Evolutionary conservation across 257 asterid genomes (phyloP), one percentile per base, ranked within the genome.

Genomic region (Hygrophila difformis): DNA sequence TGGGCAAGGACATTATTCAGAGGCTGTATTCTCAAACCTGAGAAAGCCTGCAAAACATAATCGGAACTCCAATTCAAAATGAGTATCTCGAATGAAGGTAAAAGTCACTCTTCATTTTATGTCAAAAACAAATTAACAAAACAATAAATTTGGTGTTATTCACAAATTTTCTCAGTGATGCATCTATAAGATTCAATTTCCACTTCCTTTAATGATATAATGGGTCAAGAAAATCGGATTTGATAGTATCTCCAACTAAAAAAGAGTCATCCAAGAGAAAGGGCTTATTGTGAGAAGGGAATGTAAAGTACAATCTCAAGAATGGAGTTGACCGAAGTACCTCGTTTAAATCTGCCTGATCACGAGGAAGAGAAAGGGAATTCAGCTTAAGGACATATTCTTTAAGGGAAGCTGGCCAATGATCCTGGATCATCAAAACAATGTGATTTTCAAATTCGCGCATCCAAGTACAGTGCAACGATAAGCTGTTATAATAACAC

Each of bases 321-420:
- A 64, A 57, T 19, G 15, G 34, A 47, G 42, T 13, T 23, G 47
- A 2, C n/a, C 37, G 53, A 57, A 22, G 39, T 68, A 71, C 84
- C 84, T 75, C 66, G 64, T 36, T 65, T 54, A 78, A 53, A 60
- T 87, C 76, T 17, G 77, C 77, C 67, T 78, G 87, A 26, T 63
- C 65, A 6, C 97, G 87, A 42, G 79, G 74, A 68, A 87, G 71
- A 54, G 87, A 72, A 50, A 84, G 84, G 41, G 79, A 75, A 72
- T 65, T 76, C 59, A 66, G 34, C 18, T 66, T 62, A n/a, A 49
- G 73, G 55, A 81, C 73, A 67, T 73, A 87, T 60, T 76, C 73
- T 51, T 76, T 81, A 47, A 84, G 91, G 8, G 95, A 84, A 57
- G 64, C 67, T 43, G 95, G 97, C 97, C 95, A 87, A 64, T 81